Percentiles rank a stretch among this genome's conserved stretches.
phyloP scores from a whole-genome alignment of 495 filamentous ascomycete species.

The Opeltia flavorubescens region DNA sequence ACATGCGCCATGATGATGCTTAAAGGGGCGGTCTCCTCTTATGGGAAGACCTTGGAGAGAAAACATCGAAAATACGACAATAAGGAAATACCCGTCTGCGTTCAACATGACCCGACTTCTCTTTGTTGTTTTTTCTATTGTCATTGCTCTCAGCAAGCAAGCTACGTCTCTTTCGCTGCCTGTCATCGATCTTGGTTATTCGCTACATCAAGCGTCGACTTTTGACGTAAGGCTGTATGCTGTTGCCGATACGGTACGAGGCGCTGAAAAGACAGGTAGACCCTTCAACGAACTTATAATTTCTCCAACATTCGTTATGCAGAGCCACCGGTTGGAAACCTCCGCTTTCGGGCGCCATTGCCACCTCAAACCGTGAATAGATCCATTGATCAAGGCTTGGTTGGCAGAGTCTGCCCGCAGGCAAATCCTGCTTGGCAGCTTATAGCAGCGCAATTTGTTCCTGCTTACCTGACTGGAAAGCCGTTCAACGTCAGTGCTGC shows the following conservation, averaged over 20 bases:
- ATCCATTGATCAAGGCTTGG: conserved; percentile 29
- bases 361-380: conserved; percentile 15
- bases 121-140: no score
- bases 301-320: conserved; percentile 49
- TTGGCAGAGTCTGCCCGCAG: conserved; percentile 37
- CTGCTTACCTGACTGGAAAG: conserved; percentile 19
- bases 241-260: neutral
- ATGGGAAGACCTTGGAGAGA: no score
- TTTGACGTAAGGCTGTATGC: conserved; percentile 27
- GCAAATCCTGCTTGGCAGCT: conserved; percentile 29
- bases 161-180: conserved; percentile 16
- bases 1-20: no score
- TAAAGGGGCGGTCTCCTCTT: no score
- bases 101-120: no score
- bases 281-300: conserved; percentile 31
- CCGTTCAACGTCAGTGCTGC: conserved; percentile 18
- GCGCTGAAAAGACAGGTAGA: neutral
- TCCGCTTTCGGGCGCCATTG: conserved; percentile 35
- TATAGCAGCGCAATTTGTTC: conserved; percentile 20
- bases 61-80: no score
- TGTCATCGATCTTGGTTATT: conserved; percentile 37
- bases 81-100: no score
- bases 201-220: conserved; percentile 30
- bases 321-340: conserved; percentile 36
- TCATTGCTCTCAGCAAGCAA: no score